Percentiles rank a stretch among this genome's conserved stretches.
These are phyloP conservation scores for Mesembryanthemum crystallinum DNA, from an alignment of 148 eudicot species.

Conservation along the genomic window DNA sequence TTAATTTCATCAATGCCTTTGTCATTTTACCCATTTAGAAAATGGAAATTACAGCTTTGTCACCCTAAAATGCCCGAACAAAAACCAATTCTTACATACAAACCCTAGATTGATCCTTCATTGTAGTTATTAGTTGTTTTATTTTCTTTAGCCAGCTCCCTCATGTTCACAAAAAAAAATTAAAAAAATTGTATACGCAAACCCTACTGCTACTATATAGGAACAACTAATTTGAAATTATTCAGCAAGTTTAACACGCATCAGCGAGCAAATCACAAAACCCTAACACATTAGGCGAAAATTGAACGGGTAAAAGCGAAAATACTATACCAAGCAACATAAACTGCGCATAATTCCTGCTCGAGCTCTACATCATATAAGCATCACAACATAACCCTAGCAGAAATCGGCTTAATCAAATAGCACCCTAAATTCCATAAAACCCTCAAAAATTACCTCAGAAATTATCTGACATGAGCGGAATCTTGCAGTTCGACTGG, in stretches of 20 bases:
- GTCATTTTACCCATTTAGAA: no score
- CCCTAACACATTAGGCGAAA: neutral
- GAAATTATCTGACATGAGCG: constrained; percentile 76
- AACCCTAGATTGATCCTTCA: no score
- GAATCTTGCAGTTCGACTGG: constrained; percentile 62
- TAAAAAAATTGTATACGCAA: no score
- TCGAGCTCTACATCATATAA: neutral
- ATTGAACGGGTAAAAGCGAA: neutral
- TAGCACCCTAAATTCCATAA: neutral
- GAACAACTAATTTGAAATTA: neutral
- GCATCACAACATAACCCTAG: neutral
- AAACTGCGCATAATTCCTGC: neutral
- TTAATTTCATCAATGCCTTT: no score
- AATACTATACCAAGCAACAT: neutral
- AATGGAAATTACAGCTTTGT: no score
- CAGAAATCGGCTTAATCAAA: neutral
- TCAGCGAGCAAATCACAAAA: neutral
- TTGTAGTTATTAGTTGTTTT: no score
- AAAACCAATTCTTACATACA: no score
- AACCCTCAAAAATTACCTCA: constrained; percentile 41
- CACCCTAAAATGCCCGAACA: no score
- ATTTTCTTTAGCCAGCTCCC: no score
- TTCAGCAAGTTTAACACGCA: neutral
- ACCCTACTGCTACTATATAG: neutral
- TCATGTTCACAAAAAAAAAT: no score